These are phyloP conservation scores for Colletotrichum sp. DNA, from an alignment of 2,329 filamentous ascomycete species.

Conservation along the genomic window DNA sequence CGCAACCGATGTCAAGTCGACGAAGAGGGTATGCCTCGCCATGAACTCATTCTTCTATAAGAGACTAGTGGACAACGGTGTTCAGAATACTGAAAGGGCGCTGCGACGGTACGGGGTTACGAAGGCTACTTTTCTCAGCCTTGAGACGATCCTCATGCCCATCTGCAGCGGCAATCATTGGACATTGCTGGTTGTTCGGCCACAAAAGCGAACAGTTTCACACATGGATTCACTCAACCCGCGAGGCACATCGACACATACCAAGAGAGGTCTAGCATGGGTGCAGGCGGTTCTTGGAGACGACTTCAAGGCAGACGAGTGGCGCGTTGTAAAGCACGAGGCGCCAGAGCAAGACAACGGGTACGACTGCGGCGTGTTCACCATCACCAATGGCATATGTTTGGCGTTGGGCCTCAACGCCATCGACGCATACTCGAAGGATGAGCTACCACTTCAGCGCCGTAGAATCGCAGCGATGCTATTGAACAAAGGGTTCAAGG, in stretches of 20 bases:
- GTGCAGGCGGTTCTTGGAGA: conserved; percentile 60
- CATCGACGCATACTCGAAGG: conserved; percentile 49
- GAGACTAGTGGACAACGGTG: conserved; percentile 53
- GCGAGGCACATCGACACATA: conserved; percentile 42
- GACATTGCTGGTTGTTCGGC: conserved; percentile 73
- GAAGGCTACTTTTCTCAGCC: conserved; percentile 65
- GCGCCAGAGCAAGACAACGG: conserved; percentile 68
- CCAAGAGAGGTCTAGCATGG: conserved; percentile 55
- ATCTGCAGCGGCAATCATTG: conserved; percentile 71
- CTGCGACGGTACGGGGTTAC: conserved; percentile 62
- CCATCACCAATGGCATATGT: conserved; percentile 75
- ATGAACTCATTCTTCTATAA: conserved; percentile 72
- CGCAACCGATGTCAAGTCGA: conserved; percentile 42
- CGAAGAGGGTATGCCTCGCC: conserved; percentile 62
- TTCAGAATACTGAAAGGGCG: conserved; percentile 55
- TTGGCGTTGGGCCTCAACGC: conserved; percentile 59
- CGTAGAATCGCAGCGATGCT: conserved; percentile 68
- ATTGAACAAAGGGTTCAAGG: conserved; percentile 69
- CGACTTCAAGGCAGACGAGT: conserved; percentile 61
- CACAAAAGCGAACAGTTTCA: conserved; percentile 62
- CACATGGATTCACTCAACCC: conserved; percentile 71
- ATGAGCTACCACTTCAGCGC: conserved; percentile 64
- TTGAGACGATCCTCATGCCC: conserved; percentile 73
- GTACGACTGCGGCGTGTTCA: conserved; percentile 79
- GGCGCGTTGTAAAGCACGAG: conserved; percentile 56